Evolutionary conservation across 2,329 filamentous ascomycete genomes (phyloP).

Genomic region (Aspergillus aculeatinus): DNA sequence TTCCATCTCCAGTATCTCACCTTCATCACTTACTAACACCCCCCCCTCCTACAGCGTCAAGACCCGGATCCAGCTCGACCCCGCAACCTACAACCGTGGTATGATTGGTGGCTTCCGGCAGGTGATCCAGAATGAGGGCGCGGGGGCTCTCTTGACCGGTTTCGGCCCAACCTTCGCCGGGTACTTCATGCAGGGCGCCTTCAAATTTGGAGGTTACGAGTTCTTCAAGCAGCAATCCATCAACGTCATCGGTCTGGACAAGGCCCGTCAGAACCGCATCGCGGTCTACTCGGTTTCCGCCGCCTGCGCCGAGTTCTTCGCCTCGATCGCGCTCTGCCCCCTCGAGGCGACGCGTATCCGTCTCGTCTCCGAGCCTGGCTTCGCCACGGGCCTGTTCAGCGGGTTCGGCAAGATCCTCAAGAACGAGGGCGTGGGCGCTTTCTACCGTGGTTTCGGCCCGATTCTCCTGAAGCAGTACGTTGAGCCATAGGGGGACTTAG

Average conservation of each 20-base stretch:
- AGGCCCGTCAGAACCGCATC: slow-evolving; percentile 74
- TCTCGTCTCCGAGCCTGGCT: slow-evolving; percentile 83
- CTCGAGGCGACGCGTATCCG: slow-evolving; percentile 92
- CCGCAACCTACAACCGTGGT: slow-evolving; percentile 82
- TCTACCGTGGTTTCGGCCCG: slow-evolving; percentile 89
- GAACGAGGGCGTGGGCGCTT: slow-evolving; percentile 78
- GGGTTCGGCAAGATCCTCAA: slow-evolving; percentile 82
- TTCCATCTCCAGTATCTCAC: slow-evolving; percentile 25
- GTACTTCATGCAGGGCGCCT: slow-evolving; percentile 91
- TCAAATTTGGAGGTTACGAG: slow-evolving; percentile 95
- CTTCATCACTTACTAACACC: slow-evolving; percentile 13
- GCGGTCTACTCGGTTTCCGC: slow-evolving; percentile 73
- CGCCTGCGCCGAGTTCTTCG: slow-evolving; percentile 63
- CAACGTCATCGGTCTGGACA: slow-evolving; percentile 74
- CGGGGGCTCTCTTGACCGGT: slow-evolving; percentile 81
- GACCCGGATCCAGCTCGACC: slow-evolving; percentile 92
- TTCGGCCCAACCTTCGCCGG: slow-evolving; percentile 81
- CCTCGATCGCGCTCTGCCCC: slow-evolving; percentile 72
- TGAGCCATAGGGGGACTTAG: too few species aligned
- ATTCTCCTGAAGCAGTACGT: slow-evolving; percentile 80
- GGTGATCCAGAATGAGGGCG: slow-evolving; percentile 80
- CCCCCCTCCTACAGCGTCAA: slow-evolving; percentile 66
- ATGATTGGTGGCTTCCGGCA: slow-evolving; percentile 83
- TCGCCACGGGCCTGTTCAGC: slow-evolving; percentile 74
- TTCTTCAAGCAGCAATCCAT: slow-evolving; percentile 94